Percentiles rank a stretch among this genome's conserved stretches.
phyloP scores from a whole-genome alignment of 2,329 filamentous ascomycete species.

The Sclerotinia borealis region DNA sequence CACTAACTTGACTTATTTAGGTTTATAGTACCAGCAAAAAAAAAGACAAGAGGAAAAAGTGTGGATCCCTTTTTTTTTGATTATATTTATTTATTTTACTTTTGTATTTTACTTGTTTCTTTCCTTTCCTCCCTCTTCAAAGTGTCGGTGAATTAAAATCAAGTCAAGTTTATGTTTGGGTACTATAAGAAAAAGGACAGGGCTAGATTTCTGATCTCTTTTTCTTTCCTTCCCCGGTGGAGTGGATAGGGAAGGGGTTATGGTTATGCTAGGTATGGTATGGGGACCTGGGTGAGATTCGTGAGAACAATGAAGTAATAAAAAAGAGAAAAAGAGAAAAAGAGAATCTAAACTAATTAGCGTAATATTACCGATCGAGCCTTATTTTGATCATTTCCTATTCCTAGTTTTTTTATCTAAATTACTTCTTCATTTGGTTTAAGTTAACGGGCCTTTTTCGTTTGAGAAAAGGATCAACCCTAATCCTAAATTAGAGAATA shows the following conservation, averaged over 20 bases:
- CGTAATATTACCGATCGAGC: background rate
- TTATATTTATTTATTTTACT: background rate
- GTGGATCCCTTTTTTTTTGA: background rate
- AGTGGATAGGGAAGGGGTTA: background rate
- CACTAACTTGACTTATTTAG: background rate
- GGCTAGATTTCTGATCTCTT: background rate
- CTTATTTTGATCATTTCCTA: background rate
- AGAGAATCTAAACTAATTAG: accelerated
- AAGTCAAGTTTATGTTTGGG: background rate
- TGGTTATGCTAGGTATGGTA: too few relatives aligned
- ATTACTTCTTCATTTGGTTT: background rate
- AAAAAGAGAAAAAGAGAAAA: background rate
- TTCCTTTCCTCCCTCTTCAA: background rate
- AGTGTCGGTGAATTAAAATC: conserved; percentile 10
- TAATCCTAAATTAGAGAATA: background rate
- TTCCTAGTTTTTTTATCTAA: too few relatives aligned
- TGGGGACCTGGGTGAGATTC: too few relatives aligned
- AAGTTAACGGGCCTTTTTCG: background rate
- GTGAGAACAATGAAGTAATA: too few relatives aligned
- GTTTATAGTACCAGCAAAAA: background rate
- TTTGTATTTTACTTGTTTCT: background rate
- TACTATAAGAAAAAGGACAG: background rate
- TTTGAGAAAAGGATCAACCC: accelerated
- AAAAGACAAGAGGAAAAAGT: background rate
- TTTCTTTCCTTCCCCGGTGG: conserved; percentile 1